Evolutionary conservation across 441 rosid genomes (phyloP).

Genomic region (Eugenia klotzschiana): DNA sequence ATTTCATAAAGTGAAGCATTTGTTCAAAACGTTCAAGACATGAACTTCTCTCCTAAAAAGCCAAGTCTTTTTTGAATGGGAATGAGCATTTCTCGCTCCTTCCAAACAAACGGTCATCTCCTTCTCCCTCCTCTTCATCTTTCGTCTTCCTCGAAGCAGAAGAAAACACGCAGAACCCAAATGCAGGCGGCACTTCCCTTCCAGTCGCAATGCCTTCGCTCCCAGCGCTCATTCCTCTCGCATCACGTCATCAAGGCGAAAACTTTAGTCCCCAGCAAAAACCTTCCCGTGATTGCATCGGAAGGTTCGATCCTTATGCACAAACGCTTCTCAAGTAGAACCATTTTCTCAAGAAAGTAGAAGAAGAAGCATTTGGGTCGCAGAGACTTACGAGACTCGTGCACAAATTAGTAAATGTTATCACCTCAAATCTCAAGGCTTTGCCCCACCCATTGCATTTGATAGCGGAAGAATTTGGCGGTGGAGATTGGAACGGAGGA

Average conservation of each 20-base stretch:
- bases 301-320: not conserved
- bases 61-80: not conserved
- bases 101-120: not conserved
- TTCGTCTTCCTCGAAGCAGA: not conserved
- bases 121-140: not conserved
- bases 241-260: not conserved
- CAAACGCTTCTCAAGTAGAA: constrained; percentile 1
- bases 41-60: not conserved
- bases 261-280: not conserved
- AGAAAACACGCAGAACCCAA: not conserved
- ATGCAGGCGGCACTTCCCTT: constrained; percentile 4
- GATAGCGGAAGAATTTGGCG: constrained; percentile 12
- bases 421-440: constrained; percentile 22
- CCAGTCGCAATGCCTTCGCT: constrained; percentile 1
- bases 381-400: constrained; percentile 2
- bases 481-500: constrained; percentile 6
- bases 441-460: constrained; percentile 29
- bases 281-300: not conserved
- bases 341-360: constrained; percentile 21
- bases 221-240: not conserved
- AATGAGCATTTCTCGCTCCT: not conserved
- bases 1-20: not conserved
- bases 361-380: constrained; percentile 24
- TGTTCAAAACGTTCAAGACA: not conserved
- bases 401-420: constrained; percentile 15